Evolutionary conservation across 2,329 filamentous ascomycete species (phyloP).

Genomic region (Akanthomyces dipterigenus): DNA sequence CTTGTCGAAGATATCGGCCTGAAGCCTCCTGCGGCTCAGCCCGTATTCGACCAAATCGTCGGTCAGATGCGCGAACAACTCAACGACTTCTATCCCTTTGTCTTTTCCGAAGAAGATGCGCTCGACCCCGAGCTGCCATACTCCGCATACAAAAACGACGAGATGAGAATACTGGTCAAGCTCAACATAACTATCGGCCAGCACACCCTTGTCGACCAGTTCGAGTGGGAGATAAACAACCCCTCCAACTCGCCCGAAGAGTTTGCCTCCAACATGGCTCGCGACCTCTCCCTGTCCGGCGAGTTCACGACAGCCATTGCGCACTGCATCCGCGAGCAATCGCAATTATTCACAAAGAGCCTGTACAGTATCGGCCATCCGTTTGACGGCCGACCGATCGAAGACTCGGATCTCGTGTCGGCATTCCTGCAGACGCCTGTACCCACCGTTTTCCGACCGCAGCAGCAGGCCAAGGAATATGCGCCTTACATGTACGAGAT

Average conservation of each 20-base stretch:
- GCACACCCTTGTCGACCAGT: slow-evolving; percentile 91
- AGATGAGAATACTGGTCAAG: slow-evolving; percentile 95
- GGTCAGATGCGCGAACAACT: slow-evolving; percentile 82
- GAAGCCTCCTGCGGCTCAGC: slow-evolving; percentile 62
- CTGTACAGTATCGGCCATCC: slow-evolving; percentile 89
- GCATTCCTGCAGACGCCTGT: slow-evolving; percentile 84
- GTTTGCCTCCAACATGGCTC: slow-evolving; percentile 83
- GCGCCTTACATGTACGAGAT: slow-evolving; percentile 91
- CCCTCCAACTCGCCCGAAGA: slow-evolving; percentile 89
- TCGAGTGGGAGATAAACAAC: slow-evolving; percentile 99
- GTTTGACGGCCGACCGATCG: slow-evolving; percentile 88
- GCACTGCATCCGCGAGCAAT: slow-evolving; percentile 94
- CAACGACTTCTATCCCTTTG: slow-evolving; percentile 86
- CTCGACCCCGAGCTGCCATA: slow-evolving; percentile 88
- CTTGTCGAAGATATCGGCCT: slow-evolving; percentile 86
- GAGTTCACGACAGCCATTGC: slow-evolving; percentile 97
- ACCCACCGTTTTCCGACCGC: slow-evolving; percentile 75
- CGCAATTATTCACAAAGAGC: slow-evolving; percentile 88
- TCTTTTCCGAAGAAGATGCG: slow-evolving; percentile 82
- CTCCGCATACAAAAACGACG: slow-evolving; percentile 93
- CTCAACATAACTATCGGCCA: slow-evolving; percentile 96
- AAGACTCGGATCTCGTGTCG: slow-evolving; percentile 81
- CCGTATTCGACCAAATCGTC: slow-evolving; percentile 53
- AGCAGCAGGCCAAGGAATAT: slow-evolving; percentile 90
- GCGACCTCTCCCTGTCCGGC: slow-evolving; percentile 82